Base-by-base conservation (phyloP, 495 filamentous ascomycete genomes). In the Penicillium angulare region DNA sequence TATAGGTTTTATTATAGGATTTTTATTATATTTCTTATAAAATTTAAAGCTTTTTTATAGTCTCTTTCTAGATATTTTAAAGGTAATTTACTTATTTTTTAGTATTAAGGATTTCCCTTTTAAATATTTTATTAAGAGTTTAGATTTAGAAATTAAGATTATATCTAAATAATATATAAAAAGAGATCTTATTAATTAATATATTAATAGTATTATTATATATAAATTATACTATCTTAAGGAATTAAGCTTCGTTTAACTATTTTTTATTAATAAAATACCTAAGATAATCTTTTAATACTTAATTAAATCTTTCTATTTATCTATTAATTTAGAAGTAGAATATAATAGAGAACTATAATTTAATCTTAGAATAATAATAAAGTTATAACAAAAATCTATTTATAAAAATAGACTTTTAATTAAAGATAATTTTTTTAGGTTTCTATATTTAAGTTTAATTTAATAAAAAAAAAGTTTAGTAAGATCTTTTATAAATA, bases 121-220 rank as follows among this genome's bases (percentile, higher is more conserved):
- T n/a, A 40, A 21, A 21, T 40, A 40, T 46, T 31, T 46, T 33
- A 29, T 17, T 29, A 46, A 31, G 26, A 46, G 15, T 33, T 46
- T 15, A n/a, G n/a, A n/a, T n/a, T n/a, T n/a, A n/a, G n/a, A n/a
- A n/a, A n/a, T n/a, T n/a, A n/a, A n/a, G n/a, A n/a, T n/a, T n/a
- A n/a, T n/a, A n/a, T n/a, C n/a, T n/a, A n/a, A n/a, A n/a, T n/a
- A n/a, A n/a, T n/a, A n/a, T n/a, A n/a, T n/a, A n/a, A n/a, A n/a
- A n/a, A n/a, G n/a, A n/a, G n/a, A n/a, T n/a, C n/a, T n/a, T n/a
- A n/a, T n/a, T n/a, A n/a, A n/a, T n/a, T n/a, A n/a, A n/a, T n/a
- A n/a, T n/a, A n/a, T n/a, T n/a, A n/a, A n/a, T n/a, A n/a, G n/a
- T n/a, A n/a, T n/a, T n/a, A n/a, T n/a, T n/a, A n/a, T n/a, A n/a